A percentile compares a stretch with the other conserved stretches of the same genome.
phyloP scores from a whole-genome alignment of 2,329 filamentous ascomycete genomes.

The Diaporthe sp. region DNA sequence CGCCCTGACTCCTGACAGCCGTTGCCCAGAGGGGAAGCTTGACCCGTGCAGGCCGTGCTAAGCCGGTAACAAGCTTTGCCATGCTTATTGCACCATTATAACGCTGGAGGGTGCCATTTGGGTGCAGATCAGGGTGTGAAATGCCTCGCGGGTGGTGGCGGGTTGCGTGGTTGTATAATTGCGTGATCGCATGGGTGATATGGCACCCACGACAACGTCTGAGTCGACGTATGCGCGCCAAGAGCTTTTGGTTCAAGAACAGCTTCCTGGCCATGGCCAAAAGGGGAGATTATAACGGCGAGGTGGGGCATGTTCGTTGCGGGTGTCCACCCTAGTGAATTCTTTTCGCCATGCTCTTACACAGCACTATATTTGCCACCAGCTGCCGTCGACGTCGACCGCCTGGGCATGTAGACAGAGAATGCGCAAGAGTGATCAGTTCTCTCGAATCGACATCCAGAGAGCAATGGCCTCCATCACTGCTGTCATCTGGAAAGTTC shows the following conservation, averaged over 20 bases:
- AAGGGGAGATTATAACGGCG: conserved; percentile 17
- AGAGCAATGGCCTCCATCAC: neutral
- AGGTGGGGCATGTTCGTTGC: neutral
- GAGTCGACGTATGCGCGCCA: conserved; percentile 9
- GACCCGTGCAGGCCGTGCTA: conserved; percentile 21
- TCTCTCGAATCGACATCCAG: neutral
- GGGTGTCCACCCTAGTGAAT: neutral
- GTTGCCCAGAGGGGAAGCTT: conserved; percentile 11
- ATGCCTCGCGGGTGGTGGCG: neutral
- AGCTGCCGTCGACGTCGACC: conserved; percentile 4
- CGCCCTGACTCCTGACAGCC: conserved; percentile 6
- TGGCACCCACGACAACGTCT: conserved; percentile 8
- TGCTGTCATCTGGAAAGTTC: neutral
- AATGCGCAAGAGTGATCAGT: neutral
- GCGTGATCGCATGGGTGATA: conserved; percentile 11
- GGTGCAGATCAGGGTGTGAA: neutral
- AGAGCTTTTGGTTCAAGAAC: neutral
- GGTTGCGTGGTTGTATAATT: neutral
- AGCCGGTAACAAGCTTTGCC: conserved; percentile 17
- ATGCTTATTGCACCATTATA: conserved; percentile 25
- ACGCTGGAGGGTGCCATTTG: neutral
- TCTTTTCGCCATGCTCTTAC: neutral
- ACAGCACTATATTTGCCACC: neutral
- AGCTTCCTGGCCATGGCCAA: neutral
- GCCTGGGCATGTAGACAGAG: neutral